Evolutionary conservation across 129 eudicot species (phyloP).

Genomic region (Helichrysum umbraculigerum): DNA sequence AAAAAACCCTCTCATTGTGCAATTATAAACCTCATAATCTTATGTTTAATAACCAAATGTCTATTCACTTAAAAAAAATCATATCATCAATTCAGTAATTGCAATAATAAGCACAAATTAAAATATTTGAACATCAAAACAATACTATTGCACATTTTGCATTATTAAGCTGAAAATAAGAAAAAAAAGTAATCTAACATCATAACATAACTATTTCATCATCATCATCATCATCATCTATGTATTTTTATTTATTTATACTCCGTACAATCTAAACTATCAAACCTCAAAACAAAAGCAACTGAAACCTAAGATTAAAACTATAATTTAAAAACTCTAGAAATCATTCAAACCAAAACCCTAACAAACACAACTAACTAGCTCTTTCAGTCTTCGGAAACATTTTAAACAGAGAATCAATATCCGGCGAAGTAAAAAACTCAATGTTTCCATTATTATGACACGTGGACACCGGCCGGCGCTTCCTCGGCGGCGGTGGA

Average conservation of each 20-base stretch:
- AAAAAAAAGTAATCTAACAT: not conserved
- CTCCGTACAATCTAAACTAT: not conserved
- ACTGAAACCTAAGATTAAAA: not conserved
- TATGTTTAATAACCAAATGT: too few relatives aligned
- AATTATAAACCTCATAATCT: too few relatives aligned
- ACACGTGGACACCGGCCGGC: constrained; percentile 50
- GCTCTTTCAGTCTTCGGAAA: constrained; percentile 41
- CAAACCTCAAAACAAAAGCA: not conserved
- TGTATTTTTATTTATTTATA: constrained; percentile 10
- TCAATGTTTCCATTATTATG: constrained; percentile 47
- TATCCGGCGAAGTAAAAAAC: constrained; percentile 75
- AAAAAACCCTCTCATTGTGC: too few relatives aligned
- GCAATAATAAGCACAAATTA: not conserved
- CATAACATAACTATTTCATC: not conserved
- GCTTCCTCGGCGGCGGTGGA: constrained; percentile 80
- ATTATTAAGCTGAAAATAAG: too few relatives aligned
- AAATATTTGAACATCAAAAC: too few relatives aligned
- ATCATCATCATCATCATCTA: not conserved
- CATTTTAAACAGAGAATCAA: constrained; percentile 62
- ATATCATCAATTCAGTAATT: not conserved
- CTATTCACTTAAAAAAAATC: too few relatives aligned
- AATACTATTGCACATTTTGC: not conserved
- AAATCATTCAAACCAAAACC: not conserved
- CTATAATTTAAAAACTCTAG: not conserved
- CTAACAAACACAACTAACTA: not conserved